phyloP scores from a whole-genome alignment of 1,139 yeast species.

The Blastobotrys illinoisensis region DNA sequence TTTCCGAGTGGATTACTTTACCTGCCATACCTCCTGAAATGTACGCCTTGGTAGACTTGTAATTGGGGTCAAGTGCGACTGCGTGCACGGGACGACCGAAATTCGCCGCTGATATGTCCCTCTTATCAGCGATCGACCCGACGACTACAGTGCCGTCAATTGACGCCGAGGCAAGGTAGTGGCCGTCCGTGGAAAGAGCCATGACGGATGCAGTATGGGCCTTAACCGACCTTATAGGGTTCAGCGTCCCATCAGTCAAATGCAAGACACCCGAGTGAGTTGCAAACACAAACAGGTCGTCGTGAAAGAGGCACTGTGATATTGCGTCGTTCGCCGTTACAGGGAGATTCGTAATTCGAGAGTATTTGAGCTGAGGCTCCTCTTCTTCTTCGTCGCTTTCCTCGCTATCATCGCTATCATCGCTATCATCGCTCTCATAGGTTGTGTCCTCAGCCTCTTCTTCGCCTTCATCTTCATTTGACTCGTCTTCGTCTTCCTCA shows the following conservation, averaged over 20 bases:
- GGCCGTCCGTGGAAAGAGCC: constrained; percentile 63
- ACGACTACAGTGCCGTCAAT: constrained; percentile 90
- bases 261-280: constrained; percentile 85
- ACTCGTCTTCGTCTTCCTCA: constrained; percentile 7
- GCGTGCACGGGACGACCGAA: constrained; percentile 87
- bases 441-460: constrained; percentile 5
- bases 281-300: constrained; percentile 65
- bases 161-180: constrained; percentile 75
- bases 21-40: constrained; percentile 92
- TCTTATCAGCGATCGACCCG: constrained; percentile 59
- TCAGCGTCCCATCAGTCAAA: constrained; percentile 53
- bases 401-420: constrained; percentile 8
- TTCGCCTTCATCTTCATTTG: constrained; percentile 9
- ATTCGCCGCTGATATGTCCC: constrained; percentile 68
- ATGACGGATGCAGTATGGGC: constrained; percentile 85
- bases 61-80: constrained; percentile 72
- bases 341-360: constrained; percentile 62
- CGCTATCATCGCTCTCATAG: too few species aligned
- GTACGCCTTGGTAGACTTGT: constrained; percentile 54
- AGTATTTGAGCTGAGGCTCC: constrained; percentile 73
- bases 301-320: constrained; percentile 59
- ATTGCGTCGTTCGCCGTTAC: constrained; percentile 63
- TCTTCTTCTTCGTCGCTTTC: constrained; percentile 30
- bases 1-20: constrained; percentile 63
- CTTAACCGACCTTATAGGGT: constrained; percentile 61